phyloP scores from a whole-genome alignment of 768 basidiomycete species.

The Lentinula detonsa region DNA sequence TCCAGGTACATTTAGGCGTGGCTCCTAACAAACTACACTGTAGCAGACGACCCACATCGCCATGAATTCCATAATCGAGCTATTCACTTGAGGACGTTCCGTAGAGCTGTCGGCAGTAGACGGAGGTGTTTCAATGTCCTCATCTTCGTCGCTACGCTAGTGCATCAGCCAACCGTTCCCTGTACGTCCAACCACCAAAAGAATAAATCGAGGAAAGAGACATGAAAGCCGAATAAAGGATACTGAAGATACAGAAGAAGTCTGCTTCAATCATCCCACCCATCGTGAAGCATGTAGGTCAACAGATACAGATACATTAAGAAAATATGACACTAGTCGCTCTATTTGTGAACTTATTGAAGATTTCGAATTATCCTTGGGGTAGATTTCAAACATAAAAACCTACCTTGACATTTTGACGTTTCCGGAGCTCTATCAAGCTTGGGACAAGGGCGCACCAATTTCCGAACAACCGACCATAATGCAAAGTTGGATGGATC shows the following conservation, averaged over 20 bases:
- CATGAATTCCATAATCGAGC: constrained; percentile 83
- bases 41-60: constrained; percentile 54
- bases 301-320: too few relatives aligned
- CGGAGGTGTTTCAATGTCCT: neutral
- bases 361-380: too few relatives aligned
- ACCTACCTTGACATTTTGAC: too few relatives aligned
- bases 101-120: neutral
- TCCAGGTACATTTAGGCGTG: neutral
- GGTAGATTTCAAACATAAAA: too few relatives aligned
- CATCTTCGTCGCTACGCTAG: constrained; percentile 28
- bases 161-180: constrained; percentile 66
- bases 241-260: constrained; percentile 65
- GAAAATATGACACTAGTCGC: too few relatives aligned
- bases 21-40: neutral
- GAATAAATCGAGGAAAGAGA: constrained; percentile 70
- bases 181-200: constrained; percentile 74
- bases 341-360: too few relatives aligned
- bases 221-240: constrained; percentile 66
- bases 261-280: constrained; percentile 93
- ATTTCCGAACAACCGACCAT: too few relatives aligned
- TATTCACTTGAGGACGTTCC: constrained; percentile 33
- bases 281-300: constrained; percentile 34
- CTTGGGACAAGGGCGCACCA: too few relatives aligned
- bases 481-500: too few relatives aligned
- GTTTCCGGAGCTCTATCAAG: too few relatives aligned